phyloP scores from a whole-genome alignment of 495 filamentous ascomycete genomes.

The Hyaloscypha finlandica region DNA sequence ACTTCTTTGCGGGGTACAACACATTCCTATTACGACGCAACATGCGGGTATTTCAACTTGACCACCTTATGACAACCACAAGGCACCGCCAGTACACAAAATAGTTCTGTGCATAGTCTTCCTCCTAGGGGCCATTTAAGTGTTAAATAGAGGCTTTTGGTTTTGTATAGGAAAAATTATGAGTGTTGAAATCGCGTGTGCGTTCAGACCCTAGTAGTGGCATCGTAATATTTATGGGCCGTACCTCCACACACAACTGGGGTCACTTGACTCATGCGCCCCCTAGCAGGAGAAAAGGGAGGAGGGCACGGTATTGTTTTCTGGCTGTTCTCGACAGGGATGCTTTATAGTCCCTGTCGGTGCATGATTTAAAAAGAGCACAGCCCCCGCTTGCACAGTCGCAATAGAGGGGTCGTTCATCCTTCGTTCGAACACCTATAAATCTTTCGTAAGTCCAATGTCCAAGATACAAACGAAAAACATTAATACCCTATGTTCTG shows the following conservation, averaged over 20 bases:
- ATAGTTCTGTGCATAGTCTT: too few species aligned
- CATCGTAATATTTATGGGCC: too few species aligned
- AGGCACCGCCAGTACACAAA: too few species aligned
- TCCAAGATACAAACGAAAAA: conserved; percentile 9
- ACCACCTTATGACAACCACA: too few species aligned
- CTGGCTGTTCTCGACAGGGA: neutral
- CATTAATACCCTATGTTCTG: neutral
- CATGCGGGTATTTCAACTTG: too few species aligned
- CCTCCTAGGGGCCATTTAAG: too few species aligned
- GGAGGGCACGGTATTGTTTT: neutral
- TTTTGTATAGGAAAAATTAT: too few species aligned
- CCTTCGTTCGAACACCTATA: neutral
- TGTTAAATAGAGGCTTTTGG: too few species aligned
- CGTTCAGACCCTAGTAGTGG: too few species aligned
- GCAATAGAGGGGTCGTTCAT: neutral
- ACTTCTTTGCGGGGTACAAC: neutral
- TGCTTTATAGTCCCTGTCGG: neutral
- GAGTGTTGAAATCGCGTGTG: too few species aligned
- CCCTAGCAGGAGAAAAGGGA: neutral
- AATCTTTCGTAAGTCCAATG: neutral
- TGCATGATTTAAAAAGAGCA: neutral
- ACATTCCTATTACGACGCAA: too few species aligned
- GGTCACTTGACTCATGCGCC: neutral
- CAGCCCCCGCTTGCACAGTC: neutral
- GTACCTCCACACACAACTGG: neutral